Evolutionary conservation across 768 basidiomycete genomes (phyloP), one percentile per base, ranked within the genome.

Genomic region (Sarcodon aspratus): DNA sequence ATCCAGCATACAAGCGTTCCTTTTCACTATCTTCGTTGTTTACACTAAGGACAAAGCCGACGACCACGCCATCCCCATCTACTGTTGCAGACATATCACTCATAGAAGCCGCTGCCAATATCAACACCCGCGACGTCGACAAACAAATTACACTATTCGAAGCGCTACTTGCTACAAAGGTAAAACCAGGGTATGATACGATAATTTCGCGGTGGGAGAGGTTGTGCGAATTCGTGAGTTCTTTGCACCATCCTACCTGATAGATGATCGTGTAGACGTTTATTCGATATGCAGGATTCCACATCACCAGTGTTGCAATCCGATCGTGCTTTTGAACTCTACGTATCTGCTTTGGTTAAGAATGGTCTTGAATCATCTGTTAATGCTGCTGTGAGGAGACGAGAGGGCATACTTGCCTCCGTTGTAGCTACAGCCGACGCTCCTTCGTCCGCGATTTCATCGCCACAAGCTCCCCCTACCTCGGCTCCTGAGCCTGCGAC

Each of bases 131-230:
- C 53, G 80, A 89, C 65, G 64, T 85, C 17, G 54, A 67, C 17
- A 85, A 80, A 56, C 89, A 92, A 57, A 61, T 91, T 49, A 70
- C 77, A 3, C 66, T 90, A 11, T 83, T 79, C 60, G 73, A 76
- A 18, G 87, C 82, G 13, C 67, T 92, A 31, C 56, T 75, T 17
- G 76, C 76, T 0, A 83, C 83, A 0, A 76, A 78, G 46, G 67
- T 82, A 33, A 78, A 75, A 49, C 72, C 80, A 10, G 87, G 79
- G 0, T 82, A 82, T 61, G 81, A 88, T 50, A 67, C 85, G 18
- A 66, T 90, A 49, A 78, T 88, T 49, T 79, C 69, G 57, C 77
- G 87, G 48, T 92, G 89, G 88, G 88, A 92, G 60, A 73, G 80
- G 55, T 79, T 82, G 74, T 77, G 76, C 57, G 84, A 90, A 74